phyloP scores from a whole-genome alignment of 225 moss, liverwort and hornwort genomes.

The Climacium dendroides region DNA sequence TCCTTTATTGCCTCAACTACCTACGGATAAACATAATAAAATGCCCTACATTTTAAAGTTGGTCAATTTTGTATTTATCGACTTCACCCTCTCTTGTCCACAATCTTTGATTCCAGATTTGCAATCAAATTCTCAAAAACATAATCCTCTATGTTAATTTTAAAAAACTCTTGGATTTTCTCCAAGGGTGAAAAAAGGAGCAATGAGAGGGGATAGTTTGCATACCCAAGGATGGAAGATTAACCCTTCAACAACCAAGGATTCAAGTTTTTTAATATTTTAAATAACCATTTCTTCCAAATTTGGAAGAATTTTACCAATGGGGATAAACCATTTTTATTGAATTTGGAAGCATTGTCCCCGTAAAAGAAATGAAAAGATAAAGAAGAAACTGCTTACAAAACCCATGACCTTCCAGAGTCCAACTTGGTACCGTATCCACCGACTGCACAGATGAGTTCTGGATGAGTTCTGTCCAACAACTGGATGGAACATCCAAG shows the following conservation, averaged over 20 bases:
- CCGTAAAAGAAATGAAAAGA: no score
- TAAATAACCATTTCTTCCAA: no score
- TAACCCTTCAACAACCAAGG: neutral
- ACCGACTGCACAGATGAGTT: no score
- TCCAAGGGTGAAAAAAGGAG: rapidly evolving
- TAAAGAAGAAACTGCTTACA: no score
- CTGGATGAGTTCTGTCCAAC: neutral
- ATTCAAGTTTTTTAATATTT: no score
- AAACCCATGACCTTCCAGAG: no score
- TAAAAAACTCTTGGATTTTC: neutral
- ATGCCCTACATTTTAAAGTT: neutral
- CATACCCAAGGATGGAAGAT: rapidly evolving
- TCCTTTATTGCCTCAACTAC: neutral
- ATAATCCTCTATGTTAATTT: rapidly evolving
- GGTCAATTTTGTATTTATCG: neutral
- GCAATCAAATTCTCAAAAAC: neutral
- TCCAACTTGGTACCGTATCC: neutral
- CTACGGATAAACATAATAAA: rapidly evolving
- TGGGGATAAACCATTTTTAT: no score
- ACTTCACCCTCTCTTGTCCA: rapidly evolving
- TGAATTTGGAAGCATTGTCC: no score
- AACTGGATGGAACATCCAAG: neutral
- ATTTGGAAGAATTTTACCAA: no score
- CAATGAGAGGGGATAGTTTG: no score
- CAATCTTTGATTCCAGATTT: rapidly evolving